phyloP scores from a whole-genome alignment of 805 yeast genomes.

The Lachancea waltii region DNA sequence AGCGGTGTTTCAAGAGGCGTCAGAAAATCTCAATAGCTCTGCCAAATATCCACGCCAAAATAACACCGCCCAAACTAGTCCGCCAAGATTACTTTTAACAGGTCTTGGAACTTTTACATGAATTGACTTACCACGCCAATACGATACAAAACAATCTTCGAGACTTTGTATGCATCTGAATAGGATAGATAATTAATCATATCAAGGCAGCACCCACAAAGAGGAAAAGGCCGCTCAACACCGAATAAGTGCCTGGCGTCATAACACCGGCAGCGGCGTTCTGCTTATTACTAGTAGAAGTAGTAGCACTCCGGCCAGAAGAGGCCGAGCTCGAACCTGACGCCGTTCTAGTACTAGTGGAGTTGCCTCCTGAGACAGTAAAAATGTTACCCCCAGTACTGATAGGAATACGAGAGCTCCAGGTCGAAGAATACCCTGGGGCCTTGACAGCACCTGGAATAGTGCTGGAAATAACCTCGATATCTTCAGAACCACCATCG shows the following conservation, averaged over 20 bases:
- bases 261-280: conserved; percentile 2
- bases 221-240: no score
- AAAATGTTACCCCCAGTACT: conserved; percentile 28
- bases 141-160: no score
- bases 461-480: conserved; percentile 21
- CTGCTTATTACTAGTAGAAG: not conserved
- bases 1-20: no score
- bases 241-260: not conserved
- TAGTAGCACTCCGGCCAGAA: conserved; percentile 5
- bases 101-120: no score
- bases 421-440: conserved; percentile 41
- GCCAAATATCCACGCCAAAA: no score
- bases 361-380: conserved; percentile 11
- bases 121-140: no score
- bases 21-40: no score
- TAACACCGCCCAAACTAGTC: no score
- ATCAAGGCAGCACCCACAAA: no score
- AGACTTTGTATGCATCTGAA: no score
- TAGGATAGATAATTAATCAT: no score
- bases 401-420: conserved; percentile 25
- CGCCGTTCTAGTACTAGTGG: conserved; percentile 5
- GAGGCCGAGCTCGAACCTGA: conserved; percentile 8
- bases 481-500: conserved; percentile 13
- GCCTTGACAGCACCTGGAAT: conserved; percentile 48
- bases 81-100: no score